Base-by-base conservation (phyloP, 2,329 filamentous ascomycete genomes). In the Fusarium duplospermum region DNA sequence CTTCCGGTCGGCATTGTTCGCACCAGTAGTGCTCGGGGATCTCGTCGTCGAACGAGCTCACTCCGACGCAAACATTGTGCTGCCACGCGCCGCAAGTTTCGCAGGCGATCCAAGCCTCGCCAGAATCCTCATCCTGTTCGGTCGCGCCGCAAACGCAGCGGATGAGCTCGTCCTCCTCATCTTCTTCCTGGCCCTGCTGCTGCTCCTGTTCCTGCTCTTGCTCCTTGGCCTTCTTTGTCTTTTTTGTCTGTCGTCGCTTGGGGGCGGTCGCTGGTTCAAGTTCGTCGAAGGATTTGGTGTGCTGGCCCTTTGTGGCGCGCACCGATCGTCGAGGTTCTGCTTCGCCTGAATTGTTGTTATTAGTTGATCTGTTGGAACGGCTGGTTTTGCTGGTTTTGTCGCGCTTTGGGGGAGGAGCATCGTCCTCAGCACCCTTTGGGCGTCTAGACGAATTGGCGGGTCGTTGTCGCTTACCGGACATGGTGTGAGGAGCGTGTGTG, bases 1-100 rank as follows among this genome's bases (percentile, higher is more conserved):
- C 91, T 65, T 94, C 89, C 1, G 96, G 96, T 62, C 89, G 89
- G 85, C 96, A 98, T 83, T 92, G 87, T 83, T 99, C 96, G 84
- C 96, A 99, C 83, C 93, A 97, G 85, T 99, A 99, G 82, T 93
- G 89, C 70, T 93, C 93, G 33, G 93, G 93, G 64, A 94, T 88
- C 78, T 95, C 91, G 68, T 95, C 93, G 35, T 92, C 90, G 77
- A 93, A 94, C 56, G 92, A 91, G 78, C 89, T 91, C 81, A 98
- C 90, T 62, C 94, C 94, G 87, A 99, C 94, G 81, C 96, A 99
- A 73, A 97, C 92, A 80, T 98, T 98, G 84, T 99, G 96, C 84
- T 99, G 96, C 96, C 96, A 99, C 47, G 93, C 96, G 58, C 91
- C 91, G 83, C 96, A 99, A 56, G 90, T 90, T 83, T 99, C 96